phyloP scores from a whole-genome alignment of 164 flowering plant genomes.

The Brasenia schreberi region DNA sequence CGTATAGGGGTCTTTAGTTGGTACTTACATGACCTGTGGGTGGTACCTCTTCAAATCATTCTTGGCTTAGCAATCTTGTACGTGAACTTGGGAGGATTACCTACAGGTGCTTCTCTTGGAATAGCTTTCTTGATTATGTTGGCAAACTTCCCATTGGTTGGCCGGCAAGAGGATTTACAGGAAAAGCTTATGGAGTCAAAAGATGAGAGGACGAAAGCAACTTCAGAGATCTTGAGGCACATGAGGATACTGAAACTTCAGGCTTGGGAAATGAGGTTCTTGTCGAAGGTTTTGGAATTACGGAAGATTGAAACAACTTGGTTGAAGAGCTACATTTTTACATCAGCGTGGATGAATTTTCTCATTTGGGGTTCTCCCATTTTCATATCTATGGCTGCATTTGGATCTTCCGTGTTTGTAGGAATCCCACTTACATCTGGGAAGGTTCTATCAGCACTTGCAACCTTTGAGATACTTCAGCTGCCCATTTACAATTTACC shows the following conservation, averaged over 20 bases:
- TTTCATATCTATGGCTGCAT: constrained; percentile 47
- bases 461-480: constrained; percentile 64
- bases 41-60: constrained; percentile 38
- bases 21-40: constrained; percentile 66
- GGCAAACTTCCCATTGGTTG: constrained; percentile 43
- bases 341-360: constrained; percentile 25
- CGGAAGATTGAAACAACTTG: constrained; percentile 43
- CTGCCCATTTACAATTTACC: constrained; percentile 59
- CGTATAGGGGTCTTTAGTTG: constrained; percentile 46
- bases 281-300: constrained; percentile 38
- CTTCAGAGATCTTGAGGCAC: constrained; percentile 55
- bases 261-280: constrained; percentile 69
- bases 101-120: constrained; percentile 36
- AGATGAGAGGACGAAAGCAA: constrained; percentile 62
- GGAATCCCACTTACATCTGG: constrained; percentile 60
- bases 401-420: constrained; percentile 40
- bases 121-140: constrained; percentile 47
- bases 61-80: constrained; percentile 52
- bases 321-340: constrained; percentile 40
- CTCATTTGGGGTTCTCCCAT: constrained; percentile 58
- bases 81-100: constrained; percentile 46
- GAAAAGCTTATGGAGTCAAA: constrained; percentile 53
- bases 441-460: constrained; percentile 60
- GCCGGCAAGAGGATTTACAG: constrained; percentile 35
- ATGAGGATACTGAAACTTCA: constrained; percentile 83